phyloP scores from a whole-genome alignment of 1,284 basidiomycete species.

The Ustilago trichophora region DNA sequence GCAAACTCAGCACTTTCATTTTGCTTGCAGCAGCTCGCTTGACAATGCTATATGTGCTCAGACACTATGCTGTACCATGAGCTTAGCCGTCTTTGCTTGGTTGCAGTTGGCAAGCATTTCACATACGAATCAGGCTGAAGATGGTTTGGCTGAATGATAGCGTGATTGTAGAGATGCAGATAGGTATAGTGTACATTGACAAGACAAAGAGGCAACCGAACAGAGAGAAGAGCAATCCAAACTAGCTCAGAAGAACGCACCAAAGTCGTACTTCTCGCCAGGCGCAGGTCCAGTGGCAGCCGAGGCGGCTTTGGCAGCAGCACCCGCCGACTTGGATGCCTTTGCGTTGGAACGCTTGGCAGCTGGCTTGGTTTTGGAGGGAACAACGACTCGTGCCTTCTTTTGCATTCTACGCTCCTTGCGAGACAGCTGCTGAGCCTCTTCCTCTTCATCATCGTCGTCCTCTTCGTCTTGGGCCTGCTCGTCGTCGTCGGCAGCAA shows the following conservation, averaged over 20 bases:
- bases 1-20: no score
- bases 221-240: not conserved
- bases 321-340: constrained; percentile 16
- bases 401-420: constrained; percentile 42
- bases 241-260: constrained; percentile 46
- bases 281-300: constrained; percentile 49
- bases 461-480: constrained; percentile 11
- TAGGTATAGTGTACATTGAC: constrained; percentile 36
- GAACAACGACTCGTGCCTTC: constrained; percentile 34
- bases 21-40: no score
- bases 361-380: constrained; percentile 34
- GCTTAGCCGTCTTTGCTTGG: no score
- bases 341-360: constrained; percentile 17
- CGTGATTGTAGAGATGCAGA: constrained; percentile 20
- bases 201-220: constrained; percentile 11
- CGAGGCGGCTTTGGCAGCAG: constrained; percentile 31
- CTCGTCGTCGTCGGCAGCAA: constrained; percentile 1
- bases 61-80: no score
- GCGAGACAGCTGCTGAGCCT: constrained; percentile 26
- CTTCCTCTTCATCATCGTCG: constrained; percentile 15
- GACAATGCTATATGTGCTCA: no score
- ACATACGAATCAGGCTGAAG: no score
- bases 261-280: constrained; percentile 60
- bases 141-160: not conserved
- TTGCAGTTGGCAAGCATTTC: no score